Evolutionary conservation across 2,329 filamentous ascomycete genomes (phyloP).

Genomic region (Hypoxylon sp.): DNA sequence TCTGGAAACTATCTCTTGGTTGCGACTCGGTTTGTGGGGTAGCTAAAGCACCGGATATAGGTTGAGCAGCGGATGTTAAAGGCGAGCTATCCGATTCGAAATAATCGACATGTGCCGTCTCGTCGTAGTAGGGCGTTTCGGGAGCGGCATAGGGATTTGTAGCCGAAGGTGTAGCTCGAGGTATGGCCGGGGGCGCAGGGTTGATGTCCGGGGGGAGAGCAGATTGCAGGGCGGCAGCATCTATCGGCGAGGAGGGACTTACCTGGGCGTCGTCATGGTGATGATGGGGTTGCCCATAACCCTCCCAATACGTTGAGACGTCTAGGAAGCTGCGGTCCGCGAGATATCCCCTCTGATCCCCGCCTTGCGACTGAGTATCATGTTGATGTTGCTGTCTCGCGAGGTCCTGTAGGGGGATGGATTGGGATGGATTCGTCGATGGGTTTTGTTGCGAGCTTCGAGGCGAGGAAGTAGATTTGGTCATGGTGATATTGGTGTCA

Average conservation of each 20-base stretch:
- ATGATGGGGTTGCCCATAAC: slow-evolving; percentile 59
- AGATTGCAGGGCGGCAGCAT: slow-evolving; percentile 67
- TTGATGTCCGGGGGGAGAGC: slow-evolving; percentile 69
- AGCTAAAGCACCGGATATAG: slow-evolving; percentile 66
- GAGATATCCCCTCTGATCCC: slow-evolving; percentile 43
- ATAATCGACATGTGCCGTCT: slow-evolving; percentile 58
- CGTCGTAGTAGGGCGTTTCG: slow-evolving; percentile 61
- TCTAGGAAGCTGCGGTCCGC: slow-evolving; percentile 56
- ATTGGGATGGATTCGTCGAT: slow-evolving; percentile 64
- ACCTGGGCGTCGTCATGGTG: slow-evolving; percentile 55
- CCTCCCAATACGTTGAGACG: slow-evolving; percentile 68
- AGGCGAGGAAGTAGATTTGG: slow-evolving; percentile 57
- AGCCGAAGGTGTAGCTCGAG: slow-evolving; percentile 49
- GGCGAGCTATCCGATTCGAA: slow-evolving; percentile 72
- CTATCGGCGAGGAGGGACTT: slow-evolving; percentile 66
- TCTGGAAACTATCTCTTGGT: slow-evolving; percentile 70
- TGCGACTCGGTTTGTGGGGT: slow-evolving; percentile 59
- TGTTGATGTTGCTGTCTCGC: slow-evolving; percentile 49
- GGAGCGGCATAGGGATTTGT: slow-evolving; percentile 53
- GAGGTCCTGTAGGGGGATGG: slow-evolving; percentile 81
- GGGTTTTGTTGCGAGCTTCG: slow-evolving; percentile 61
- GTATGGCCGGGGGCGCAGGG: slow-evolving; percentile 50
- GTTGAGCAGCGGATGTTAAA: slow-evolving; percentile 68
- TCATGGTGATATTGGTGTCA: slow-evolving; percentile 61
- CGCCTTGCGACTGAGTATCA: slow-evolving; percentile 45